Percentiles rank a stretch among this genome's conserved stretches.
phyloP scores from a whole-genome alignment of 257 asterid species.

The Solanum dulcamara region DNA sequence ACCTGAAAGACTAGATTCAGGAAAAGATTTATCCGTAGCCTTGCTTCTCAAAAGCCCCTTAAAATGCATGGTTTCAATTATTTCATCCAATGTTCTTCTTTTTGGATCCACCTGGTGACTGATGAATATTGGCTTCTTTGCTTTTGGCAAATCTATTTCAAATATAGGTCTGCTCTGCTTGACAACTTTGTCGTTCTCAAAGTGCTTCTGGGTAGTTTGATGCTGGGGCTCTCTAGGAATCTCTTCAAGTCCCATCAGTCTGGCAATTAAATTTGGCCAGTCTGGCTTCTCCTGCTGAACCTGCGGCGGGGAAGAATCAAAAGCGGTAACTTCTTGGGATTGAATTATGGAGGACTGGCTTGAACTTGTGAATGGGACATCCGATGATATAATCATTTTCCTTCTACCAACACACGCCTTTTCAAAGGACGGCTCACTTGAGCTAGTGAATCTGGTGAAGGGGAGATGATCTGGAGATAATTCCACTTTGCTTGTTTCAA shows the following conservation, averaged over 20 bases:
- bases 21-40: conserved; percentile 9
- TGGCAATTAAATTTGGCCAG: conserved; percentile 51
- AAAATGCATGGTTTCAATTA: conserved; percentile 38
- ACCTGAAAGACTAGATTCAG: conserved; percentile 6
- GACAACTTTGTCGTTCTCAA: conserved; percentile 11
- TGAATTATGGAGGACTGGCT: conserved; percentile 35
- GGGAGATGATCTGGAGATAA: not conserved
- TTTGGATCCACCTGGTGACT: conserved; percentile 24
- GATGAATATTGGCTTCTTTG: conserved; percentile 27
- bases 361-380: conserved; percentile 43
- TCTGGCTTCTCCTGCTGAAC: conserved; percentile 24
- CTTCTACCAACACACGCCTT: conserved; percentile 9
- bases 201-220: not conserved
- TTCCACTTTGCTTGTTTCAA: not conserved
- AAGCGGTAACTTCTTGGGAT: conserved; percentile 24
- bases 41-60: conserved; percentile 37
- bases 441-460: not conserved
- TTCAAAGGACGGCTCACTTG: conserved; percentile 1
- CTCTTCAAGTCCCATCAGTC: conserved; percentile 74
- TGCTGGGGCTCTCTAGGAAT: conserved; percentile 11
- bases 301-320: conserved; percentile 20
- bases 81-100: conserved; percentile 32
- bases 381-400: conserved; percentile 14
- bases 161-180: conserved; percentile 16
- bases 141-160: conserved; percentile 47